Percentiles rank a stretch among this genome's conserved stretches.
Conservation (phyloP, 805 yeast species). For the Lipomyces sp. region DNA sequence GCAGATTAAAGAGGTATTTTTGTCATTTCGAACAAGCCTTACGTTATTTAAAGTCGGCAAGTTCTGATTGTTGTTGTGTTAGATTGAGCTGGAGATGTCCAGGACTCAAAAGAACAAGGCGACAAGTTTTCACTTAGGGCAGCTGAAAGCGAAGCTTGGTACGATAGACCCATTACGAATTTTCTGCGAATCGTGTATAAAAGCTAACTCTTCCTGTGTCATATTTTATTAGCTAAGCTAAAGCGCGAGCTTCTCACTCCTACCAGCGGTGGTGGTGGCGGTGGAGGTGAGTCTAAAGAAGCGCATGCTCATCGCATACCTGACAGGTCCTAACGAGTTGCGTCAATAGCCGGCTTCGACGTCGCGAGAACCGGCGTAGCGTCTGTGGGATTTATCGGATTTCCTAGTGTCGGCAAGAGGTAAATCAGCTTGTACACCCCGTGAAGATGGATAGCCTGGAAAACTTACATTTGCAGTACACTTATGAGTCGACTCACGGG, state of each 20-base stretch:
- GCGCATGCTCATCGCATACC: not conserved
- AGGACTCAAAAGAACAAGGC: constrained; percentile 96
- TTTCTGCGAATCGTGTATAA: no score
- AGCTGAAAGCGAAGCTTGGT: constrained; percentile 81
- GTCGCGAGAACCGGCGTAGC: constrained; percentile 99
- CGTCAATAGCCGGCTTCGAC: constrained; percentile 72
- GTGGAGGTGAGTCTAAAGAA: constrained; percentile 60
- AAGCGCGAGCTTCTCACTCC: constrained; percentile 85
- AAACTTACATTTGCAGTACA: constrained; percentile 43
- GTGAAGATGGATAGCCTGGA: not conserved
- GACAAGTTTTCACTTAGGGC: constrained; percentile 96
- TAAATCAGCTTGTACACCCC: not conserved
- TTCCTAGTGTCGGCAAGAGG: constrained; percentile 82
- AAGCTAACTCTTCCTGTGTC: no score
- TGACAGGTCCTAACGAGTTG: not conserved
- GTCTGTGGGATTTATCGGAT: constrained; percentile 95
- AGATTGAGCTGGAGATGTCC: constrained; percentile 40
- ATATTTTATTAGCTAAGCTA: constrained; percentile 64
- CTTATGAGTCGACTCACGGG: constrained; percentile 86
- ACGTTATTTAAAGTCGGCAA: not conserved
- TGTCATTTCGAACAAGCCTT: not conserved
- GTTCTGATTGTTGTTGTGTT: not conserved
- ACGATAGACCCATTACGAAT: not conserved
- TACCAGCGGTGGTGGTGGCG: constrained; percentile 70
- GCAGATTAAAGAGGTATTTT: constrained; percentile 36